Evolutionary conservation across 352 stramenopile genomes (phyloP), one percentile per base, ranked within the genome.

Genomic region (Phytopythium aichiense): DNA sequence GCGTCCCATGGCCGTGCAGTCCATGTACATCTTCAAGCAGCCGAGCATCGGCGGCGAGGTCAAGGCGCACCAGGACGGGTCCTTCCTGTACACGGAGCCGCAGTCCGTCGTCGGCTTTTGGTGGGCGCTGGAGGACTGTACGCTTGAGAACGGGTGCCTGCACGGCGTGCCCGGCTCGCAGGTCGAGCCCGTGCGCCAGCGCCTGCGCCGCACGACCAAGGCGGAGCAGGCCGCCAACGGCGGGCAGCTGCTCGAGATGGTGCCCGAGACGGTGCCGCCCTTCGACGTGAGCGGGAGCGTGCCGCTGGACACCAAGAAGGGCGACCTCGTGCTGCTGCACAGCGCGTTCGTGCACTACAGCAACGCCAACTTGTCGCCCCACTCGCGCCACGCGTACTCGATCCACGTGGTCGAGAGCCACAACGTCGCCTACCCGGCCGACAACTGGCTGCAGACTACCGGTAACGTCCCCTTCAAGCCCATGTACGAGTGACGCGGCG

Each of bases 21-120:
- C 77, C 54, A 99, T 99, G 96, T 99, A 98, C 74, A 98, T 98
- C 71, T 98, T 98, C 79, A 99, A 99, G 72, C 90, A 98, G 70
- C 87, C 91, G 22, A 80, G 74, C 37, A 96, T 98, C 57, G 95
- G 96, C 37, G 95, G 94, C 38, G 91, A 97, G 46, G 95, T 99
- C 0, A 92, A 88, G 55, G 79, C 88, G n/a, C 96, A 99, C 81
- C 96, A 99, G 75, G 96, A 99, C 76, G 96, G 91, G 15, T 98
- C 91, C 31, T 99, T 98, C 68, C 81, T 99, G n/a, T 97, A 91
- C 74, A 99, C 96, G 22, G 82, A 96, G 68, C 95, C 96, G 20
- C 96, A 98, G 75, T 98, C 94, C 0, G 97, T 97, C 46, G 72
- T 98, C 13, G 96, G 96, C 11, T 84, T 99, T 13, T 99, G 96